Evolutionary conservation across 306 rosid species (phyloP).

Genomic region (Cucumis sativus): Cucumber_9930_V3 NC_026657.2:37289001-37289500

Average conservation of each 20-base stretch:
- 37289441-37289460: conserved; percentile 35
- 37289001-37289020: background rate
- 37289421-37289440: conserved; percentile 63
- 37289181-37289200: conserved; percentile 44
- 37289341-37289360: conserved; percentile 21
- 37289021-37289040: background rate
- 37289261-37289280: conserved; percentile 32
- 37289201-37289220: conserved; percentile 66
- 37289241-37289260: conserved; percentile 32
- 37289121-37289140: conserved; percentile 33
- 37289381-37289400: conserved; percentile 50
- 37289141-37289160: conserved; percentile 40
- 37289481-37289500: conserved; percentile 40
- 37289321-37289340: conserved; percentile 33
- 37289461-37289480: conserved; percentile 65
- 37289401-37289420: conserved; percentile 74
- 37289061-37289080: conserved; percentile 1
- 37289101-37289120: conserved; percentile 1
- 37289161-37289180: conserved; percentile 95
- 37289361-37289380: conserved; percentile 80
- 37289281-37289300: conserved; percentile 37
- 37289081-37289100: background rate
- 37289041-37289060: background rate
- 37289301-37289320: conserved; percentile 68
- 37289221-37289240: conserved; percentile 62